A percentile compares a stretch with the other conserved stretches of the same genome.
These are phyloP conservation scores for Sclerotinia borealis DNA, from an alignment of 2,329 filamentous ascomycete genomes.

Conservation along the genomic window DNA sequence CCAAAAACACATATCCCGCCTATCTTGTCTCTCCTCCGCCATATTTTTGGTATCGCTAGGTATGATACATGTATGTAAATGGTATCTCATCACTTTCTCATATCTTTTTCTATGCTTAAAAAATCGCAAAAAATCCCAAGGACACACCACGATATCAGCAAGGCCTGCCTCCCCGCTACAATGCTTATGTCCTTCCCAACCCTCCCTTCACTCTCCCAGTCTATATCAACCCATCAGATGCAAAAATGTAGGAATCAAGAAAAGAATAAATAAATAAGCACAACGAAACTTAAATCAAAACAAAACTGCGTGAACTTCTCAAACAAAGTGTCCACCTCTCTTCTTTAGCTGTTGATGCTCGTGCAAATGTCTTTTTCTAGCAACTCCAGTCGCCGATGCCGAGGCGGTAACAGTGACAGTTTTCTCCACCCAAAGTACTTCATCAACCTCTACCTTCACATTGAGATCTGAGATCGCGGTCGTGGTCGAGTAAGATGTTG, in stretches of 20 bases:
- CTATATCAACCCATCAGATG: not conserved
- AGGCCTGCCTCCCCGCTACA: not conserved
- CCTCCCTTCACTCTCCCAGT: not conserved
- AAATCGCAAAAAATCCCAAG: not conserved
- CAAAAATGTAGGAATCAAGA: not conserved
- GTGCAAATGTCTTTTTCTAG: slow-evolving; percentile 10
- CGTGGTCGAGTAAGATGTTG: slow-evolving; percentile 48
- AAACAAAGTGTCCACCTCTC: not conserved
- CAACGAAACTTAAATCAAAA: not conserved
- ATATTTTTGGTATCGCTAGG: not conserved
- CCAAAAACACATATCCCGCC: not conserved
- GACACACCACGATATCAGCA: not conserved
- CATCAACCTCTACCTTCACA: slow-evolving; percentile 37
- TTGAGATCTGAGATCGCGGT: slow-evolving; percentile 33
- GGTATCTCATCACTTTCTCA: not conserved
- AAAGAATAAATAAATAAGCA: not conserved
- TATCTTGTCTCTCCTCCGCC: not conserved
- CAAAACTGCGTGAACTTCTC: not conserved
- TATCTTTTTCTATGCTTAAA: not conserved
- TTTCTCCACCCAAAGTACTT: slow-evolving; percentile 53
- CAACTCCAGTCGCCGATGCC: not conserved
- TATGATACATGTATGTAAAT: not conserved
- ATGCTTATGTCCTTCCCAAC: not conserved
- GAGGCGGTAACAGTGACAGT: slow-evolving; percentile 32
- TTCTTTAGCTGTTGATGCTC: slow-evolving; percentile 2